A percentile compares a stretch with the other conserved stretches of the same genome.
These are phyloP conservation scores for Chytridium lagenaria DNA, from an alignment of 371 early-diverging fungal species.

Conservation along the genomic window DNA sequence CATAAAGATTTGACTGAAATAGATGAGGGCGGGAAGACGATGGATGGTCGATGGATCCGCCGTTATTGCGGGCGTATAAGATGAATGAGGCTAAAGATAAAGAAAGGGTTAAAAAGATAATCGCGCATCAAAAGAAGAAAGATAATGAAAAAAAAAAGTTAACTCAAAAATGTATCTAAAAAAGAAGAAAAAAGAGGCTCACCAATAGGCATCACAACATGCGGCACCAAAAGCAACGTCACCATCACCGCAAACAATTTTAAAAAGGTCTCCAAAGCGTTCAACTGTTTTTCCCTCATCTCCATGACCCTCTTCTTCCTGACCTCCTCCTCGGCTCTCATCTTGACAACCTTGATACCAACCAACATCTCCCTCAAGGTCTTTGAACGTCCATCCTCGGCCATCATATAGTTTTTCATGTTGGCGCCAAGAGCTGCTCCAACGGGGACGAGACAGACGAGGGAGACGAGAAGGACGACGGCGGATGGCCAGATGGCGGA, in stretches of 20 bases:
- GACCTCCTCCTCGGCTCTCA: constrained; percentile 34
- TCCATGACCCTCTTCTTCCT: constrained; percentile 20
- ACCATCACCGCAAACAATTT: constrained; percentile 4
- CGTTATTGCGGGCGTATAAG: background rate
- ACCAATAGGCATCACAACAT: constrained; percentile 39
- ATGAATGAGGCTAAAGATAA: constrained; percentile 2
- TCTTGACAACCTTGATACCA: constrained; percentile 42
- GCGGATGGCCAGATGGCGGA: constrained; percentile 20
- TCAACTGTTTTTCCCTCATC: constrained; percentile 28
- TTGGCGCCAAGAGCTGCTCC: background rate
- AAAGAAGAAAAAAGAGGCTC: constrained; percentile 24
- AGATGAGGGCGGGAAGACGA: constrained; percentile 40
- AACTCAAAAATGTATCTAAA: background rate
- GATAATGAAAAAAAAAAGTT: background rate
- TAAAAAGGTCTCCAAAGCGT: constrained; percentile 5
- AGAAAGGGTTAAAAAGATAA: too few relatives aligned
- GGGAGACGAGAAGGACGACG: constrained; percentile 17
- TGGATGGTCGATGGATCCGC: constrained; percentile 25
- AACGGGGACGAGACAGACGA: background rate
- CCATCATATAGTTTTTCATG: constrained; percentile 1
- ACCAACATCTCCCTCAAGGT: constrained; percentile 27
- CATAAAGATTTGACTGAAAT: constrained; percentile 33
- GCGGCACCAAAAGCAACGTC: constrained; percentile 19
- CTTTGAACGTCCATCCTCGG: constrained; percentile 27
- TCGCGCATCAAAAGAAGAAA: too few relatives aligned